Conservation (phyloP, 805 yeast species). For the Komagataella mondaviorum region DNA sequence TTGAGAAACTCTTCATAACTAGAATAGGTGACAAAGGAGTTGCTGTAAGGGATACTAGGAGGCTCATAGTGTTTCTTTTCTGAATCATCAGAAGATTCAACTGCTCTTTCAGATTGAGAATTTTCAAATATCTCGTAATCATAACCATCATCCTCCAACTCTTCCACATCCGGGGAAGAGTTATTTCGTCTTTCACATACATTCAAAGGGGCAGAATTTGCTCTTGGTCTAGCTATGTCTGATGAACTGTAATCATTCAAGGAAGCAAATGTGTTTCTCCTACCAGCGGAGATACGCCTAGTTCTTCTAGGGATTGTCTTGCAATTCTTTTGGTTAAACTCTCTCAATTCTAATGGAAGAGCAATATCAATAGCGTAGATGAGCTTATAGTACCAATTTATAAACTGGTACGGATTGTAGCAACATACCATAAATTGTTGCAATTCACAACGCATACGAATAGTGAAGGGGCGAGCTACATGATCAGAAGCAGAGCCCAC, state of each 20-base stretch:
- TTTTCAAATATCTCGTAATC: neutral
- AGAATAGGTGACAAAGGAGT: neutral
- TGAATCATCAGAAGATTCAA: neutral
- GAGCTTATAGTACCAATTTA: constrained; percentile 16
- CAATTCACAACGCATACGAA: constrained; percentile 14
- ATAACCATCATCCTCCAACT: neutral
- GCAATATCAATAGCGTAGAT: constrained; percentile 18
- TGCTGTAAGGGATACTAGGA: neutral
- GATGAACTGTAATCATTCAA: neutral
- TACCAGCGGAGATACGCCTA: constrained; percentile 1
- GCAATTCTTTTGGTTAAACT: constrained; percentile 10
- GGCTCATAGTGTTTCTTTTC: neutral
- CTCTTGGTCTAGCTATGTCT: neutral
- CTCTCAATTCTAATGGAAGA: constrained; percentile 15
- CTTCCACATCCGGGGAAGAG: neutral
- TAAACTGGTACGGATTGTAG: constrained; percentile 14
- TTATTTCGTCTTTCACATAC: neutral
- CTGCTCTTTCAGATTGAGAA: neutral
- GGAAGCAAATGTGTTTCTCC: neutral
- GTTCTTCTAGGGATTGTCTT: constrained; percentile 17
- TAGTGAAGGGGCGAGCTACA: constrained; percentile 14
- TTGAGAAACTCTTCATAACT: constrained; percentile 1
- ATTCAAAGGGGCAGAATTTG: neutral
- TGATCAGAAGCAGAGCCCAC: constrained; percentile 20
- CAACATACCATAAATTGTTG: constrained; percentile 14